phyloP scores from a whole-genome alignment of 495 filamentous ascomycete species.

The Aspergillus sclerotioniger region DNA sequence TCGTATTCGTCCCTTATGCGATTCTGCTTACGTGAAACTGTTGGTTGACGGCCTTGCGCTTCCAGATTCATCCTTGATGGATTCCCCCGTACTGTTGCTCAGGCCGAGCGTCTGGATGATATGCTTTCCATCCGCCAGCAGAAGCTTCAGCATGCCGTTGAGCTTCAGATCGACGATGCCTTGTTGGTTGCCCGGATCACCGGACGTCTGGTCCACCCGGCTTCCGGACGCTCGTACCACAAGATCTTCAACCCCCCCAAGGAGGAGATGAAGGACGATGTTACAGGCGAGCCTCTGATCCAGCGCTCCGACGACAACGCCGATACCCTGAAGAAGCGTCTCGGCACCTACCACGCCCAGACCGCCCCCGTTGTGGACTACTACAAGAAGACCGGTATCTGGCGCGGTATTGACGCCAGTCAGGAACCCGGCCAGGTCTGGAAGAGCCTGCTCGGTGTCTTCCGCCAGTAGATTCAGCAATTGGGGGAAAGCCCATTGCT shows the following conservation, averaged over 20 bases:
- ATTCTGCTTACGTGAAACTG: constrained; percentile 3
- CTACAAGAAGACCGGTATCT: constrained; percentile 96
- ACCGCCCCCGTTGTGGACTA: constrained; percentile 89
- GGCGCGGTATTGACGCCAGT: constrained; percentile 93
- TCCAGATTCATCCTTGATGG: constrained; percentile 96
- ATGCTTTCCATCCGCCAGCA: constrained; percentile 76
- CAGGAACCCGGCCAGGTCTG: constrained; percentile 95
- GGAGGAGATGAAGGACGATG: constrained; percentile 87
- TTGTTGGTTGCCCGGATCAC: constrained; percentile 95
- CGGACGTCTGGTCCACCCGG: constrained; percentile 91
- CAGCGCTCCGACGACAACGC: constrained; percentile 97
- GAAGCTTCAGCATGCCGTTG: constrained; percentile 87
- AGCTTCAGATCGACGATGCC: constrained; percentile 93
- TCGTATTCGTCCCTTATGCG: constrained; percentile 10
- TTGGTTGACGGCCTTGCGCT: constrained; percentile 19
- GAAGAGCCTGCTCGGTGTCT: constrained; percentile 85
- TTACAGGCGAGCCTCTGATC: constrained; percentile 95
- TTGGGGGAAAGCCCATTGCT: neutral
- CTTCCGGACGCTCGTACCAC: constrained; percentile 95
- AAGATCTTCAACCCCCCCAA: constrained; percentile 99
- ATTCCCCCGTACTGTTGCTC: constrained; percentile 93
- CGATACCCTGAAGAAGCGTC: constrained; percentile 93
- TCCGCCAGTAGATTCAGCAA: constrained; percentile 48
- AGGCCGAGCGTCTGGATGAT: constrained; percentile 88
- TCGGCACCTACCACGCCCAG: constrained; percentile 91